Percentiles rank a stretch among this genome's conserved stretches.
phyloP scores from a whole-genome alignment of 176 grass and related monocot species.

The Elaeis guineensis region DNA sequence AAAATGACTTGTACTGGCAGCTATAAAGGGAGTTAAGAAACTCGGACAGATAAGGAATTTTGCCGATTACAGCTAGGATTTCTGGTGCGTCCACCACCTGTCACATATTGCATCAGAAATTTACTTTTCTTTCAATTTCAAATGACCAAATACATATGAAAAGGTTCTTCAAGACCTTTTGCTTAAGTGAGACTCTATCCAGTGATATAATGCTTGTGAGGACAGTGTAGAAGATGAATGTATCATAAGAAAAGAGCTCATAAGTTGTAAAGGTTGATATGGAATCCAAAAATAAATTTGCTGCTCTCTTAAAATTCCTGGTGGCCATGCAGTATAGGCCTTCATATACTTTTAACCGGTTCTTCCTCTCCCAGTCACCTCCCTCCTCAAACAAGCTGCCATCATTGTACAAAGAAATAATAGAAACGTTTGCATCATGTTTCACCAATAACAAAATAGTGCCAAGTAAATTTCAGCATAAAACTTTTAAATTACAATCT shows the following conservation, averaged over 20 bases:
- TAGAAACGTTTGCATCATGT: neutral
- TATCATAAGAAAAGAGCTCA: slow-evolving; percentile 91
- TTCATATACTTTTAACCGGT: slow-evolving; percentile 97
- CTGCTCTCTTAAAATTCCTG: slow-evolving; percentile 89
- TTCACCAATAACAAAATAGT: neutral
- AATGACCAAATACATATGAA: neutral
- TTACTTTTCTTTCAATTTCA: neutral
- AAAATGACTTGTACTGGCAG: slow-evolving; percentile 98
- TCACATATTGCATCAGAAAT: slow-evolving; percentile 21
- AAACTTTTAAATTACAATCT: slow-evolving; percentile 3
- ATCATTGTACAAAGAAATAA: slow-evolving; percentile 5
- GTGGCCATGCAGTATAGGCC: slow-evolving; percentile 87
- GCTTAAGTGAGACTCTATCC: slow-evolving; percentile 92
- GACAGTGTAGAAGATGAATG: slow-evolving; percentile 91
- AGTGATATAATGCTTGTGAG: slow-evolving; percentile 82
- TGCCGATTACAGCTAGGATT: slow-evolving; percentile 87
- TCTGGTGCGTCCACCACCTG: slow-evolving; percentile 96
- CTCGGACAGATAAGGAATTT: slow-evolving; percentile 85
- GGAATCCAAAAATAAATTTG: slow-evolving; percentile 90
- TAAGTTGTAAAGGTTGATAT: slow-evolving; percentile 98
- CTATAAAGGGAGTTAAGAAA: slow-evolving; percentile 90
- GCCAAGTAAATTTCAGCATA: too few relatives aligned
- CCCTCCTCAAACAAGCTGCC: slow-evolving; percentile 90
- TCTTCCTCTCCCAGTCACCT: slow-evolving; percentile 99
- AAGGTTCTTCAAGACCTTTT: slow-evolving; percentile 44